Conservation (phyloP, 306 rosid genomes). For the Benincasa hispida region DNA sequence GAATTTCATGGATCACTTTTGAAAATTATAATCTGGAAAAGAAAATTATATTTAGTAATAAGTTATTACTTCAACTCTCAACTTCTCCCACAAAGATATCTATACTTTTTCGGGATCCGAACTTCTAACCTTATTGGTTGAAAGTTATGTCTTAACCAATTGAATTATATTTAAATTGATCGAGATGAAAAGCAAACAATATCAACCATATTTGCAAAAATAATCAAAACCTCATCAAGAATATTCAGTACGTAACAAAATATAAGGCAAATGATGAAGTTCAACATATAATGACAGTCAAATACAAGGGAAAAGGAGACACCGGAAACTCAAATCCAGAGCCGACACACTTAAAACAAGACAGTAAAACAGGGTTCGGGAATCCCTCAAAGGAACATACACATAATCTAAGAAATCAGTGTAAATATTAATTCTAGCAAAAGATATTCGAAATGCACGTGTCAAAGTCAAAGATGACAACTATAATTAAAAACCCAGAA, state of each 20-base stretch:
- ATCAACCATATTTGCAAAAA: not conserved
- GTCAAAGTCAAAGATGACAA: not conserved
- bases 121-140: too few relatives aligned
- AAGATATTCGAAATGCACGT: not conserved
- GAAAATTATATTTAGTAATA: not conserved
- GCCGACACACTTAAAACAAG: not conserved
- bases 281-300: not conserved
- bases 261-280: not conserved
- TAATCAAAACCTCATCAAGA: not conserved
- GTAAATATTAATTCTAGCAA: not conserved
- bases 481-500: not conserved
- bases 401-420: not conserved
- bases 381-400: not conserved
- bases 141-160: not conserved
- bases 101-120: too few relatives aligned
- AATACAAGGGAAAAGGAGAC: not conserved
- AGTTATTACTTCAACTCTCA: not conserved
- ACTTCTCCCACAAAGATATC: not conserved
- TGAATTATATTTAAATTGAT: too few relatives aligned
- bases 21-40: not conserved
- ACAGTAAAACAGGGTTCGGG: not conserved
- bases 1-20: not conserved
- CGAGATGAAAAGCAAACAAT: not conserved
- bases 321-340: not conserved
- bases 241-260: not conserved